Base-by-base conservation (phyloP, 768 basidiomycete species). In the Boletus fagicola region DNA sequence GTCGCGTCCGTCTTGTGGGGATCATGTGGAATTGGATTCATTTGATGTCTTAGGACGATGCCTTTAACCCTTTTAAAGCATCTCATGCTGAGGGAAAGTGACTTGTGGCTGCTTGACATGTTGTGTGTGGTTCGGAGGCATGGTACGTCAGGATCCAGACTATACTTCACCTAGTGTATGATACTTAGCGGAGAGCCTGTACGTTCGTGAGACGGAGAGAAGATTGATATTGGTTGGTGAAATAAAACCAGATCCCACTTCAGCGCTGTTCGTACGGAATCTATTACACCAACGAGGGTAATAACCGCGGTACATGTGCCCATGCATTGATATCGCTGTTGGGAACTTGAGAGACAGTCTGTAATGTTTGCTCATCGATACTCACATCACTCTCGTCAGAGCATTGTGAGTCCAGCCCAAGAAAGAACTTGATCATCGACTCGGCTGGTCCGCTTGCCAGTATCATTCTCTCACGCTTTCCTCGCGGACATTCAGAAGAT, bases 401-500 rank as follows among this genome's bases (percentile, higher is more conserved):
- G 33, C 13, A 52, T 43, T 24, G 28, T 13, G 15, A 9, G 33
- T 35, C 33, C 31, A 33, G 11, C 11, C 31, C 31, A 31, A 2
- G 31, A 11, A 10, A 33, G 10, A 33, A 12, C 11, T 12, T 33
- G 31, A 33, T 33, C 31, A 12, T 12, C 31, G 5, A 33, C 3
- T 33, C 11, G 3, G 31, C 31, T 12, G 31, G 31, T 2, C 12
- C 12, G 11, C 11, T 2, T 31, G 26, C n/a, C 26, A 2, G 31
- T 31, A 31, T 31, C 43, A 2, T 38, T 26, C 8, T 51, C 24
- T 53, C 46, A 50, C 6, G 31, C 26, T n/a, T 36, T 51, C 1
- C 61, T 49, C 50, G 42, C 47, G 31, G 52, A 38, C n/a, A 51
- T 55, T 4, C 56, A 44, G 24, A 64, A 48, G 11, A 12, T 33